Percentiles rank a stretch among this genome's conserved stretches.
These are phyloP conservation scores for Gaertneriomyces sp. DNA, from an alignment of 192 early-diverging fungal species.

Conservation along the genomic window DNA sequence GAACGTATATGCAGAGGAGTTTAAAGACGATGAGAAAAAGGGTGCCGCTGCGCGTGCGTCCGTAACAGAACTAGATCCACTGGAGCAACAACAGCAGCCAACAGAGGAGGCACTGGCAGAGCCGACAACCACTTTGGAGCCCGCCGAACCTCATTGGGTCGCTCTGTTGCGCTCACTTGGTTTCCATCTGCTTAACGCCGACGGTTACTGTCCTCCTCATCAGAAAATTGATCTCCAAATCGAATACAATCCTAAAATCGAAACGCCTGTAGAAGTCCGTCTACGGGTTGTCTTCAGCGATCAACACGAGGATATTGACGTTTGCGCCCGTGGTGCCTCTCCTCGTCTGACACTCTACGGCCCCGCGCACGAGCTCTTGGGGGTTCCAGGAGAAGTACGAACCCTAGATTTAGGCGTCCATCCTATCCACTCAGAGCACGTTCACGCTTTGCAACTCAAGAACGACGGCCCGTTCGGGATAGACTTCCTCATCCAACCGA, in stretches of 20 bases:
- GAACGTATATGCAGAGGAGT: slow-evolving; percentile 38
- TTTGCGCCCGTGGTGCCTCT: slow-evolving; percentile 39
- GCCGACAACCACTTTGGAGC: background rate
- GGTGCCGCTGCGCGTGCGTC: background rate
- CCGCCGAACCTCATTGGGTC: slow-evolving; percentile 24
- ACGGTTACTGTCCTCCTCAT: slow-evolving; percentile 47
- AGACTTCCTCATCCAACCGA: slow-evolving; percentile 58
- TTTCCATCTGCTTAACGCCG: slow-evolving; percentile 39
- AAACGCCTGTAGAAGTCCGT: slow-evolving; percentile 22
- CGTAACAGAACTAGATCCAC: background rate
- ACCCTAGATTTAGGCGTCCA: slow-evolving; percentile 55
- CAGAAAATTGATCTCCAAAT: slow-evolving; percentile 41
- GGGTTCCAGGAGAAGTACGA: slow-evolving; percentile 3
- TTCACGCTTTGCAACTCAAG: slow-evolving; percentile 37
- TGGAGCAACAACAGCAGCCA: background rate
- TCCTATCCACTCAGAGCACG: slow-evolving; percentile 45
- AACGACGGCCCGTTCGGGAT: slow-evolving; percentile 59
- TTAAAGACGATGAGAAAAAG: background rate
- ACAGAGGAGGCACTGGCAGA: background rate
- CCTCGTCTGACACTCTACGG: slow-evolving; percentile 39
- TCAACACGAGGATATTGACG: slow-evolving; percentile 49
- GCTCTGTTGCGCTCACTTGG: slow-evolving; percentile 34
- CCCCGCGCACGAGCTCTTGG: slow-evolving; percentile 30
- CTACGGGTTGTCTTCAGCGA: slow-evolving; percentile 48
- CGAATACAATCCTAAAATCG: slow-evolving; percentile 43